These are phyloP conservation scores for Macrolepiota dolichaula DNA, from an alignment of 768 basidiomycete genomes.

Conservation along the genomic window DNA sequence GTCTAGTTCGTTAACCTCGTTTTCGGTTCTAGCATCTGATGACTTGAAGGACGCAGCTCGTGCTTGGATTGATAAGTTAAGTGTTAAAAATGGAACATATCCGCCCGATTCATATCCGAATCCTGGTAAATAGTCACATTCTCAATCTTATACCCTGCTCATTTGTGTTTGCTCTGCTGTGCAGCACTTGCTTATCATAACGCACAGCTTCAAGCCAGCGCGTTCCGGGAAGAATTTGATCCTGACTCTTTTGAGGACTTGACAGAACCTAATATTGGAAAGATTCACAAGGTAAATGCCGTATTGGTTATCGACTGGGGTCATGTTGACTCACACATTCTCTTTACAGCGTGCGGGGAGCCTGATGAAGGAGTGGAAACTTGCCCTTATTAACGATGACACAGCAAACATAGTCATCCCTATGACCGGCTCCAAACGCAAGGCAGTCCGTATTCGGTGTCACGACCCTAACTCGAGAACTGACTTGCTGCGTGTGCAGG, in stretches of 20 bases:
- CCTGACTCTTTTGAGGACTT: slow-evolving; percentile 75
- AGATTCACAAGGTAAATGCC: slow-evolving; percentile 69
- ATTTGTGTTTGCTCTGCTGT: slow-evolving; percentile 3
- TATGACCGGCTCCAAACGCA: slow-evolving; percentile 62
- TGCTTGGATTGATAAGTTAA: slow-evolving; percentile 76
- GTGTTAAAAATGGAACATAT: slow-evolving; percentile 76
- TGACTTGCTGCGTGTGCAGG: slow-evolving; percentile 31
- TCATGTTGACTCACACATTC: slow-evolving; percentile 34
- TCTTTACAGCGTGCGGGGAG: slow-evolving; percentile 22
- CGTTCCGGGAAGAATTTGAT: slow-evolving; percentile 89
- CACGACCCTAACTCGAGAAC: not conserved
- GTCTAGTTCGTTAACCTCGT: not conserved
- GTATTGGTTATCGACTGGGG: slow-evolving; percentile 38
- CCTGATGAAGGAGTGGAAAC: slow-evolving; percentile 71
- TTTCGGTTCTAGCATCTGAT: slow-evolving; percentile 52
- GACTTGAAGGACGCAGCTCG: slow-evolving; percentile 63
- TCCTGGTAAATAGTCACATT: slow-evolving; percentile 55
- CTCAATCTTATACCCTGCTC: slow-evolving; percentile 6
- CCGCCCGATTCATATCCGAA: slow-evolving; percentile 89
- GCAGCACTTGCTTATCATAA: slow-evolving; percentile 85
- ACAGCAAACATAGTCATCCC: slow-evolving; percentile 51
- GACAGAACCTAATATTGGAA: slow-evolving; percentile 71
- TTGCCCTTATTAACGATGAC: slow-evolving; percentile 56
- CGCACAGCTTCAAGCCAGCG: slow-evolving; percentile 85
- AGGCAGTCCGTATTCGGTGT: slow-evolving; percentile 50